A percentile compares a stretch with the other conserved stretches of the same genome.
These are phyloP conservation scores for Grigorovia transvaalensis DNA, from an alignment of 805 yeast genomes.

Conservation along the genomic window DNA sequence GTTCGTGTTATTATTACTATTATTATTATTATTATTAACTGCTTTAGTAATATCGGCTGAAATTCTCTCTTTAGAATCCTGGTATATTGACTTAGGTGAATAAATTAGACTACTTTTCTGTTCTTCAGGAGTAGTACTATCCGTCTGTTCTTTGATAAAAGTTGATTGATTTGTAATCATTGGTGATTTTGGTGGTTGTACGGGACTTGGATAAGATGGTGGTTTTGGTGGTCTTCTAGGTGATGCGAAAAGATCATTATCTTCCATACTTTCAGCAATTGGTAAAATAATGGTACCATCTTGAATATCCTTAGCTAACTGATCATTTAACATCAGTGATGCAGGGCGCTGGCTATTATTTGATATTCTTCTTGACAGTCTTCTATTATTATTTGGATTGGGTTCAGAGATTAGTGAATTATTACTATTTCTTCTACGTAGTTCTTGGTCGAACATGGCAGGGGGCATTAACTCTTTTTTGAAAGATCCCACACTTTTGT, in stretches of 20 bases:
- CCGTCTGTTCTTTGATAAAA: not conserved
- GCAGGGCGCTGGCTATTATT: slow-evolving; percentile 9
- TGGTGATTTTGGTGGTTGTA: slow-evolving; percentile 29
- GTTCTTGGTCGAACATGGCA: slow-evolving; percentile 24
- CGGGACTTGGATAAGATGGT: slow-evolving; percentile 40
- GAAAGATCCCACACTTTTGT: not conserved
- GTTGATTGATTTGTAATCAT: slow-evolving; percentile 2
- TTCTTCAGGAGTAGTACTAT: not conserved
- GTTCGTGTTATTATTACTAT: not conserved
- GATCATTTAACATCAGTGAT: slow-evolving; percentile 11
- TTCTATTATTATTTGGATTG: not conserved
- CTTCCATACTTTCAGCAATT: slow-evolving; percentile 5
- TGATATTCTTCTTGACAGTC: not conserved
- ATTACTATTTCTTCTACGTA: slow-evolving; percentile 3
- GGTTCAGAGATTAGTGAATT: not conserved
- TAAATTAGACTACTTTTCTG: slow-evolving; percentile 7
- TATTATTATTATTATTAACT: not conserved
- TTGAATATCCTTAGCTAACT: slow-evolving; percentile 4
- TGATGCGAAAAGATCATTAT: slow-evolving; percentile 38
- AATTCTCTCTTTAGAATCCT: not conserved
- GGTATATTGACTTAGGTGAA: slow-evolving; percentile 21
- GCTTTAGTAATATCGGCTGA: not conserved
- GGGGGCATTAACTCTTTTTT: slow-evolving; percentile 32
- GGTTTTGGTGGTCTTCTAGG: slow-evolving; percentile 72
- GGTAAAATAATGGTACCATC: slow-evolving; percentile 2